Percentiles rank a stretch among this genome's conserved stretches.
phyloP scores from a whole-genome alignment of 2,329 filamentous ascomycete genomes.

The Ceratocystis eucalypticola region DNA sequence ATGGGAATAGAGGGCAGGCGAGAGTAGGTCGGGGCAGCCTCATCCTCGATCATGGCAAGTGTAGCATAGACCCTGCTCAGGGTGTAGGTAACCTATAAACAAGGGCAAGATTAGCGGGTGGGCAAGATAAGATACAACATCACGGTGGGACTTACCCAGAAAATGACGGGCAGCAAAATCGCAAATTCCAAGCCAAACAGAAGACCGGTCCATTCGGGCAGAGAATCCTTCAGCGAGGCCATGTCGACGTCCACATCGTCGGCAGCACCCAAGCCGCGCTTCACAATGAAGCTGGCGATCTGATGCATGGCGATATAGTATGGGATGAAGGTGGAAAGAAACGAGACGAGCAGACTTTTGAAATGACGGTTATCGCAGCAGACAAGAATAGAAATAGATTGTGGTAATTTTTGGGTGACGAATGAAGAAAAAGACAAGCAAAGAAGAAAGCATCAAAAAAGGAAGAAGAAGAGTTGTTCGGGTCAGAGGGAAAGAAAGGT shows the following conservation, averaged over 20 bases:
- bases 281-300: not conserved
- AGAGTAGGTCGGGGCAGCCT: conserved; percentile 42
- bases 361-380: not conserved
- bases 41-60: conserved; percentile 46
- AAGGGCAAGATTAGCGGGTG: not conserved
- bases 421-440: not conserved
- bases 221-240: not conserved
- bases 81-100: conserved; percentile 37
- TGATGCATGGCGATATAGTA: conserved; percentile 5
- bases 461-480: not conserved
- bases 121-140: not conserved
- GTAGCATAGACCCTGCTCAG: conserved; percentile 38
- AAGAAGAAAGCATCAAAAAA: not conserved
- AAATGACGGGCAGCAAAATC: conserved; percentile 1
- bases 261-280: conserved; percentile 5
- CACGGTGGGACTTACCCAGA: conserved; percentile 14
- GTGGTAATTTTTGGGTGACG: too few species aligned
- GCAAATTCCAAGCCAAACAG: conserved; percentile 10
- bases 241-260: conserved; percentile 5
- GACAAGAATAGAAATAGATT: not conserved
- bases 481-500: conserved; percentile 2
- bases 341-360: not conserved
- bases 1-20: conserved; percentile 33
- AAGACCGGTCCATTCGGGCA: conserved; percentile 7
- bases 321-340: not conserved